Conservation (phyloP, 2,329 filamentous ascomycete genomes). For the Fusarium brevicatenulatum region DNA sequence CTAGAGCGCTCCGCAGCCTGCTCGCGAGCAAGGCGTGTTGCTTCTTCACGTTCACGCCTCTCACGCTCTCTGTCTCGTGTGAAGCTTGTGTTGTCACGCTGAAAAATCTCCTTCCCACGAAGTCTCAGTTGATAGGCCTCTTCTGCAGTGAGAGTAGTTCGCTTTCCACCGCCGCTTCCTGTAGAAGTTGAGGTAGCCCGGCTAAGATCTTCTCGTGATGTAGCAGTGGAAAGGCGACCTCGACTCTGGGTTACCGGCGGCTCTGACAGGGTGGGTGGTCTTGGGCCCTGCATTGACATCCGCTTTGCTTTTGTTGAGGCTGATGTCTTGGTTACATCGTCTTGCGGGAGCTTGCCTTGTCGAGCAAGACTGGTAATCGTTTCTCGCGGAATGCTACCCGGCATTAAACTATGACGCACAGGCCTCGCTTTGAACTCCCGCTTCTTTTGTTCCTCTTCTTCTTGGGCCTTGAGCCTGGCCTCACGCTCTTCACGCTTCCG, state of each 20-base stretch:
- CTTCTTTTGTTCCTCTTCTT: constrained; percentile 68
- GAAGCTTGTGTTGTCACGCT: constrained; percentile 59
- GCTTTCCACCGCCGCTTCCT: constrained; percentile 56
- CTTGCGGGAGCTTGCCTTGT: constrained; percentile 55
- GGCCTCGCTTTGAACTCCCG: constrained; percentile 73
- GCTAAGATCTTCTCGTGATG: constrained; percentile 43
- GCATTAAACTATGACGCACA: constrained; percentile 56
- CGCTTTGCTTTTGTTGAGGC: constrained; percentile 40
- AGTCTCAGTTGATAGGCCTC: constrained; percentile 62
- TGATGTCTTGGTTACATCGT: constrained; percentile 32
- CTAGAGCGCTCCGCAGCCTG: constrained; percentile 71
- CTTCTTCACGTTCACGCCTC: constrained; percentile 63
- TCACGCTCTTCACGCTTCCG: constrained; percentile 66
- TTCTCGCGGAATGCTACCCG: constrained; percentile 61
- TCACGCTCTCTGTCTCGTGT: constrained; percentile 62
- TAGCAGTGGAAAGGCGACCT: constrained; percentile 43
- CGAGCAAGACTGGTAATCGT: constrained; percentile 68
- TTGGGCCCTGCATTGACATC: constrained; percentile 34
- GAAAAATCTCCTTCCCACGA: constrained; percentile 64
- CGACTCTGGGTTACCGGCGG: constrained; percentile 35
- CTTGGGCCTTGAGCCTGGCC: constrained; percentile 64
- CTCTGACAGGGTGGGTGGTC: constrained; percentile 7
- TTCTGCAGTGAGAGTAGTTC: constrained; percentile 61
- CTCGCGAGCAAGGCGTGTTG: constrained; percentile 65
- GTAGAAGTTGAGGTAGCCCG: constrained; percentile 60